Evolutionary conservation across 2,329 filamentous ascomycete genomes (phyloP).

Genomic region (Trichoderma hamatum): DNA sequence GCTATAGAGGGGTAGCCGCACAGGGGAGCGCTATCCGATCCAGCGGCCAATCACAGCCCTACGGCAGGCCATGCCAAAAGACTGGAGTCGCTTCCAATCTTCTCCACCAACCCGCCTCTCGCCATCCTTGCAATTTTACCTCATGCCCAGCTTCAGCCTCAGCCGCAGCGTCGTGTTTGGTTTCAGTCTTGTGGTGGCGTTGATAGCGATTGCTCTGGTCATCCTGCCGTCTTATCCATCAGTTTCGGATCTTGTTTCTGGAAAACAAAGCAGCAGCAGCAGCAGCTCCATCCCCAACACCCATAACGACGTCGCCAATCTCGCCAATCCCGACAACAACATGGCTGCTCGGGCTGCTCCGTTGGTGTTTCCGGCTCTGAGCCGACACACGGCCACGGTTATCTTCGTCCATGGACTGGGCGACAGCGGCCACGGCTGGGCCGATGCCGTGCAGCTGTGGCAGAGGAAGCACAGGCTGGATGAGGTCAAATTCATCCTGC

Average conservation of each 20-base stretch:
- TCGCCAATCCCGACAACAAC: not conserved
- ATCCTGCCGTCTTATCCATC: not conserved
- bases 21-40: not conserved
- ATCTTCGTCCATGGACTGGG: conserved; percentile 94
- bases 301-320: not conserved
- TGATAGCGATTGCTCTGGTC: conserved; percentile 9
- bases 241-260: not conserved
- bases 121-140: conserved; percentile 22
- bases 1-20: not conserved
- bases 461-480: conserved; percentile 76
- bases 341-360: conserved; percentile 47
- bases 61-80: not conserved
- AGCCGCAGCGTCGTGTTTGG: not conserved
- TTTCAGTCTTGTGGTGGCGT: conserved; percentile 7
- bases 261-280: not conserved
- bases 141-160: conserved; percentile 20
- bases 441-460: conserved; percentile 84
- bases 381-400: conserved; percentile 87
- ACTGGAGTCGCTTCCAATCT: not conserved
- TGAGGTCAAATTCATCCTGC: conserved; percentile 92
- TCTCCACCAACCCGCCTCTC: conserved; percentile 16
- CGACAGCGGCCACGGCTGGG: conserved; percentile 79
- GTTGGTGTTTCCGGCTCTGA: conserved; percentile 76
- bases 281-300: not conserved
- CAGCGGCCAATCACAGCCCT: conserved; percentile 13